Evolutionary conservation across 768 basidiomycete species (phyloP).

Genomic region (Neoboletus magnificus): DNA sequence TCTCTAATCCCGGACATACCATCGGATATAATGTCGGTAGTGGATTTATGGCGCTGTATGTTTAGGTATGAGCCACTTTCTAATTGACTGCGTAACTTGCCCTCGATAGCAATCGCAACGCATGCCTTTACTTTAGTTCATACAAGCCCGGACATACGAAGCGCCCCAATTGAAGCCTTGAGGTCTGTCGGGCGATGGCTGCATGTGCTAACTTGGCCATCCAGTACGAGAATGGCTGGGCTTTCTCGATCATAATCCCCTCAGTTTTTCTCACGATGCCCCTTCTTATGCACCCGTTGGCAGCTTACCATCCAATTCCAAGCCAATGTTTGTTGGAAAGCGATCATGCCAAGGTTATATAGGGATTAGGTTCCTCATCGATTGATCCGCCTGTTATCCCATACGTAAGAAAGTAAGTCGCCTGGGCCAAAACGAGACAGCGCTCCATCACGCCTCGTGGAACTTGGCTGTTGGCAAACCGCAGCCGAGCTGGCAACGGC

Average conservation of each 20-base stretch:
- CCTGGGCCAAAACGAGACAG: neutral
- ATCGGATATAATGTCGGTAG: neutral
- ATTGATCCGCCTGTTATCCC: neutral
- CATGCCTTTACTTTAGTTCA: neutral
- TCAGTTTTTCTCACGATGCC: neutral
- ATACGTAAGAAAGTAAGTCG: constrained; percentile 2
- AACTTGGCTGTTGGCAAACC: constrained; percentile 15
- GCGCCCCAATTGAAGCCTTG: neutral
- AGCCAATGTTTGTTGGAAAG: neutral
- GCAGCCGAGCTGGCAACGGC: neutral
- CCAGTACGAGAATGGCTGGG: neutral
- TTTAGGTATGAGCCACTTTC: constrained; percentile 9
- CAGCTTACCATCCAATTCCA: neutral
- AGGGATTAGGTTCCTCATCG: neutral
- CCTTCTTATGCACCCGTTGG: constrained; percentile 1
- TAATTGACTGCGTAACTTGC: neutral
- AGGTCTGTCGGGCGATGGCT: neutral
- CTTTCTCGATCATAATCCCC: neutral
- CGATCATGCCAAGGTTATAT: constrained; percentile 1
- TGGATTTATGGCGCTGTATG: neutral
- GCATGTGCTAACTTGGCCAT: neutral
- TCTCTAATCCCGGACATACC: neutral
- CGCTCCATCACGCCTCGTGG: constrained; percentile 16
- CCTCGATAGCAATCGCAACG: neutral
- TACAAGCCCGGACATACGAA: neutral